A percentile compares a stretch with the other conserved stretches of the same genome.
These are phyloP conservation scores for Thamnidium elegans DNA, from an alignment of 192 early-diverging fungal species.

Conservation along the genomic window DNA sequence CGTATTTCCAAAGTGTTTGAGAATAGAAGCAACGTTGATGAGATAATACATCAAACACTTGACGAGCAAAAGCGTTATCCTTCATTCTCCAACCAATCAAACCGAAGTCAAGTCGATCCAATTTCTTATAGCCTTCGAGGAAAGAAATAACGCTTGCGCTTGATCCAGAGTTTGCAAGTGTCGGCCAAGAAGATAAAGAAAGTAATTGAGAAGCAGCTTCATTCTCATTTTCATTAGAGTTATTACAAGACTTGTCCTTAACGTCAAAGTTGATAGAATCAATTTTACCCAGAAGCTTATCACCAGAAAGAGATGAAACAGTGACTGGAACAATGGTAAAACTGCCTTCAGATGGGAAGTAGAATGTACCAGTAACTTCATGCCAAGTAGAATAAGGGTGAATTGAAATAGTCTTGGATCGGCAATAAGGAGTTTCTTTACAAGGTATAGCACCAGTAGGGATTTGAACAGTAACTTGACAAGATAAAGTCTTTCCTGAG, in stretches of 20 bases:
- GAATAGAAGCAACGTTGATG: slow-evolving; percentile 25
- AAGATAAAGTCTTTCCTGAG: slow-evolving; percentile 33
- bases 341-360: slow-evolving; percentile 47
- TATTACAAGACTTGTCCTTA: background rate
- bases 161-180: slow-evolving; percentile 11
- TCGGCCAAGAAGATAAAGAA: slow-evolving; percentile 15
- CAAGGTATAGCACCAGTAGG: slow-evolving; percentile 41
- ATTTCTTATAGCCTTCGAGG: slow-evolving; percentile 16
- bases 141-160: slow-evolving; percentile 19
- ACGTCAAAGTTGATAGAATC: background rate
- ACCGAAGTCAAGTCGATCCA: slow-evolving; percentile 13
- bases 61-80: slow-evolving; percentile 20
- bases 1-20: slow-evolving; percentile 37
- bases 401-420: slow-evolving; percentile 23
- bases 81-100: slow-evolving; percentile 24
- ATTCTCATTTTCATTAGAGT: background rate
- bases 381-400: slow-evolving; percentile 35
- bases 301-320: slow-evolving; percentile 18
- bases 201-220: background rate
- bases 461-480: slow-evolving; percentile 41
- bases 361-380: slow-evolving; percentile 33
- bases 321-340: slow-evolving; percentile 38
- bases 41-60: slow-evolving; percentile 33
- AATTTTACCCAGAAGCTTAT: background rate
- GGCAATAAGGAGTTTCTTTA: slow-evolving; percentile 16